phyloP scores from a whole-genome alignment of 768 basidiomycete genomes.

The Kwoniella sp. region DNA sequence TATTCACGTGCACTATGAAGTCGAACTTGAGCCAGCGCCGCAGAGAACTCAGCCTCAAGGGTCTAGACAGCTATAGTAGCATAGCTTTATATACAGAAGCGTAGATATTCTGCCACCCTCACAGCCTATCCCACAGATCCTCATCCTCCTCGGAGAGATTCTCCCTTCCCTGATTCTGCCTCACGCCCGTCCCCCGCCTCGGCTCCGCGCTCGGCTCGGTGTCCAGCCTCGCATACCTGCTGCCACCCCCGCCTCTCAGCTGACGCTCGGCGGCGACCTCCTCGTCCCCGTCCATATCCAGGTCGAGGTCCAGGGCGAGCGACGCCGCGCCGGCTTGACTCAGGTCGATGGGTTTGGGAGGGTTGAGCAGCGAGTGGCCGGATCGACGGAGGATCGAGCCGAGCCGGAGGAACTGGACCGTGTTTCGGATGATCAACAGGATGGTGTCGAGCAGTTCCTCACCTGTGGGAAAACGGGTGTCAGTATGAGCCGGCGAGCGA shows the following conservation, averaged over 20 bases:
- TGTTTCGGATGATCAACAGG: conserved; percentile 83
- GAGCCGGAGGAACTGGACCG: conserved; percentile 77
- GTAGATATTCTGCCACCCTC: no score
- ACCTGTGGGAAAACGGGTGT: conserved; percentile 64
- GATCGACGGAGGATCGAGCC: conserved; percentile 82
- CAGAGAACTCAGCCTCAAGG: no score
- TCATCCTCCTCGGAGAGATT: conserved; percentile 38
- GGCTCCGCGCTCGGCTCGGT: not conserved
- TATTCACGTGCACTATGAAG: no score
- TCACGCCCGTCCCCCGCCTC: conserved; percentile 22
- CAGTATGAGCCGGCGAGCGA: conserved; percentile 23
- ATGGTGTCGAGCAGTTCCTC: conserved; percentile 93
- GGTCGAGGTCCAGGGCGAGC: conserved; percentile 50
- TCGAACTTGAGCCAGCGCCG: no score
- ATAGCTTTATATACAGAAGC: no score
- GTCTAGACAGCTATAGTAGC: no score
- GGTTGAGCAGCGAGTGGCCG: conserved; percentile 52
- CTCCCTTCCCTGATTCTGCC: conserved; percentile 35
- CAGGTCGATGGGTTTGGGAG: conserved; percentile 52
- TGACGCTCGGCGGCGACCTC: conserved; percentile 50
- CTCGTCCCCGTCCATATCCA: conserved; percentile 53
- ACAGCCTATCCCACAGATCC: conserved; percentile 47
- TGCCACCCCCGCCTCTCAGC: conserved; percentile 5
- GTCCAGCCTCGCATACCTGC: conserved; percentile 24
- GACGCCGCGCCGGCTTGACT: conserved; percentile 50